phyloP scores from a whole-genome alignment of 192 early-diverging fungal species.

The Oehlia diaphana region DNA sequence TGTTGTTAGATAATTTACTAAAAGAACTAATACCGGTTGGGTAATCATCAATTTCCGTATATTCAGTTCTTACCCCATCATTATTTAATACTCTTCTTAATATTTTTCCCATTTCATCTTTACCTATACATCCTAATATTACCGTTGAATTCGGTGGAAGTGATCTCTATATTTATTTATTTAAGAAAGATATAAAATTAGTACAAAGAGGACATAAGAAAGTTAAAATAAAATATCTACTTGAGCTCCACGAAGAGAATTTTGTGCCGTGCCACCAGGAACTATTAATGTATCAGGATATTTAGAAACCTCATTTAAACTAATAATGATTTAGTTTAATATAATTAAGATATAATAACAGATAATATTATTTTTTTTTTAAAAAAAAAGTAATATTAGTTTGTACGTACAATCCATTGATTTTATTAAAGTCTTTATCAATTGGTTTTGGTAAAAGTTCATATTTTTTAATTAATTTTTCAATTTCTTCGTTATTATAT shows the following conservation, averaged over 20 bases:
- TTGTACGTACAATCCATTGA: too few relatives aligned
- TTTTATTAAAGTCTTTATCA: too few relatives aligned
- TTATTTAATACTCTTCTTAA: conserved; percentile 74
- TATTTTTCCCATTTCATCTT: conserved; percentile 79
- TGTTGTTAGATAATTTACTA: conserved; percentile 84
- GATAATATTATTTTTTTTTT: too few relatives aligned
- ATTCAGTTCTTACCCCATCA: conserved; percentile 89
- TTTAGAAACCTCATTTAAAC: conserved; percentile 62
- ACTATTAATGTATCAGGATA: conserved; percentile 77
- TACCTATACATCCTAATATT: conserved; percentile 90
- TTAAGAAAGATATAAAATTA: background rate
- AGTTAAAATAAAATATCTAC: conserved; percentile 27
- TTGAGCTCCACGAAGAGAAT: conserved; percentile 86
- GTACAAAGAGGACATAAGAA: background rate
- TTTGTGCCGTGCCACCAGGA: conserved; percentile 96
- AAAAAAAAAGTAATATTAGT: too few relatives aligned
- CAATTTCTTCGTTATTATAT: too few relatives aligned
- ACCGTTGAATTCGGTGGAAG: conserved; percentile 86
- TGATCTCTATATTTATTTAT: conserved; percentile 51
- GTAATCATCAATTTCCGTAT: conserved; percentile 71
- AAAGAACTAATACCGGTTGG: conserved; percentile 97
- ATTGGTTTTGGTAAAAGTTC: too few relatives aligned
- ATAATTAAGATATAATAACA: too few relatives aligned
- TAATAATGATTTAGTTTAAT: too few relatives aligned
- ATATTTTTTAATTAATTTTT: too few relatives aligned